A percentile compares a stretch with the other conserved stretches of the same genome.
phyloP scores from a whole-genome alignment of 1,139 yeast genomes.

The Lodderomyces parapsilosis region DNA sequence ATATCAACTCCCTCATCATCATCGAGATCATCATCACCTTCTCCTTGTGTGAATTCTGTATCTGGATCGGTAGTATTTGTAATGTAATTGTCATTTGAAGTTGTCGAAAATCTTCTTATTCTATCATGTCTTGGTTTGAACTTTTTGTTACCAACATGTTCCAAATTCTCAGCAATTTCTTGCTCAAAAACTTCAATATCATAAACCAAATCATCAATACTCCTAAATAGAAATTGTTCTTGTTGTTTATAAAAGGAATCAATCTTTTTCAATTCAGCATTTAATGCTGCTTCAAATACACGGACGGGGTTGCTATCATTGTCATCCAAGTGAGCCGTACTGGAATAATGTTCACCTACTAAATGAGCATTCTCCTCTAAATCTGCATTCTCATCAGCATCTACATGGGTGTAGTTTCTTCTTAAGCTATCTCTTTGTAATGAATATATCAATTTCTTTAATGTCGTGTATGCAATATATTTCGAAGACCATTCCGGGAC shows the following conservation, averaged over 20 bases:
- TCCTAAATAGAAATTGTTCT: slow-evolving; percentile 47
- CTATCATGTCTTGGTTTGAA: slow-evolving; percentile 9
- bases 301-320: slow-evolving; percentile 23
- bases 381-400: slow-evolving; percentile 29
- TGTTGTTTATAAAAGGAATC: slow-evolving; percentile 58
- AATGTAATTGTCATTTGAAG: slow-evolving; percentile 19
- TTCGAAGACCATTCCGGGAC: slow-evolving; percentile 78
- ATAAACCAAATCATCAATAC: slow-evolving; percentile 49
- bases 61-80: slow-evolving; percentile 30
- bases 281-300: slow-evolving; percentile 53
- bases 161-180: slow-evolving; percentile 22
- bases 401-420: slow-evolving; percentile 17
- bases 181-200: slow-evolving; percentile 50
- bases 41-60: slow-evolving; percentile 28
- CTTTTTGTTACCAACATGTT: slow-evolving; percentile 6
- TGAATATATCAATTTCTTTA: slow-evolving; percentile 64
- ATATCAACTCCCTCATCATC: slow-evolving; percentile 26
- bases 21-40: slow-evolving; percentile 30
- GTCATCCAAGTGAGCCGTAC: slow-evolving; percentile 19
- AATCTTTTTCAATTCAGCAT: slow-evolving; percentile 56
- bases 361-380: slow-evolving; percentile 25
- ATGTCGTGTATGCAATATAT: slow-evolving; percentile 62
- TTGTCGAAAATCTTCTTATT: slow-evolving; percentile 14
- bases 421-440: slow-evolving; percentile 57
- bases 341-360: slow-evolving; percentile 23